A percentile compares a stretch with the other conserved stretches of the same genome.
Conservation (phyloP, 23 red algal genomes). For the Gracilaria gracilis region DNA sequence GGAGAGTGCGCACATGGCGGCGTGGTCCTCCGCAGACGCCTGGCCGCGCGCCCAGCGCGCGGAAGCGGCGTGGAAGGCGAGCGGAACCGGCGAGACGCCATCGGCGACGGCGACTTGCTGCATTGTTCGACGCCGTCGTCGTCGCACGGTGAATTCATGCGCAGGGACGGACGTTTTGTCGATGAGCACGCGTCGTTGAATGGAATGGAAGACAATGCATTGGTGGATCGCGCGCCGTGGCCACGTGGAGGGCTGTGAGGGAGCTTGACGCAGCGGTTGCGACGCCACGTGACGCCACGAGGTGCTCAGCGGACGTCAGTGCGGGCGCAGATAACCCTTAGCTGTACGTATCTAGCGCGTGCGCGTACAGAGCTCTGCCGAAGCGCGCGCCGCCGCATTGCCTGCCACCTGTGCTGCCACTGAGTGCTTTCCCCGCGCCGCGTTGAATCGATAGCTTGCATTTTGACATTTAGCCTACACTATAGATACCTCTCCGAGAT, state of each 20-base stretch:
- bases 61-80: conserved; percentile 16
- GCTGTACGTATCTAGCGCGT: too few species aligned
- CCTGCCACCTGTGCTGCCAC: not conserved
- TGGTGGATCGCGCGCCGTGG: not conserved
- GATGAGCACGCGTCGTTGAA: not conserved
- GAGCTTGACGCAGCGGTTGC: not conserved
- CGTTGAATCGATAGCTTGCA: not conserved
- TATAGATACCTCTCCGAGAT: too few species aligned
- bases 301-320: not conserved
- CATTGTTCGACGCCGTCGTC: not conserved
- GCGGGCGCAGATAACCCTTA: too few species aligned
- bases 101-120: not conserved
- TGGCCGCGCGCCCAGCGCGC: conserved; percentile 32
- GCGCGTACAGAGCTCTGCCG: too few species aligned
- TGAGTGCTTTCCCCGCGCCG: not conserved
- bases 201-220: not conserved
- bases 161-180: too few species aligned
- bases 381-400: not conserved
- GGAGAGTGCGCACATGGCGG: conserved; percentile 14
- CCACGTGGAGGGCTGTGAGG: conserved; percentile 8
- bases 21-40: conserved; percentile 10
- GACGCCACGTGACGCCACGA: conserved; percentile 9
- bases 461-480: too few species aligned
- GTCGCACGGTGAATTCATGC: too few species aligned
- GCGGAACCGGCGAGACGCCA: not conserved